phyloP scores from a whole-genome alignment of 441 rosid species.

The Kokia cookei region DNA sequence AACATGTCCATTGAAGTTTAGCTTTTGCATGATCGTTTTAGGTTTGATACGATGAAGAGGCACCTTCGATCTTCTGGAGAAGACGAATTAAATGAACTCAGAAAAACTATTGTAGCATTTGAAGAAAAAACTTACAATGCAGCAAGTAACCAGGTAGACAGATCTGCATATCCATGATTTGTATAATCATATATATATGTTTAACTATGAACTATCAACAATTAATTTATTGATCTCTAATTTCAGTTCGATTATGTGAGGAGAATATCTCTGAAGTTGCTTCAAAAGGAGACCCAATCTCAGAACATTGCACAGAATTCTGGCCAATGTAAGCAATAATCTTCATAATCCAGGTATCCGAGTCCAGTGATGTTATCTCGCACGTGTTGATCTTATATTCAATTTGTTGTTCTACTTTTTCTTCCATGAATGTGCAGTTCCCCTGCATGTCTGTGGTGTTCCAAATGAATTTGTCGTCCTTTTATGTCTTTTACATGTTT shows the following conservation, averaged over 20 bases:
- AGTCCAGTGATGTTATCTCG: no score
- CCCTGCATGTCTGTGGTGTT: no score
- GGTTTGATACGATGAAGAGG: constrained; percentile 68
- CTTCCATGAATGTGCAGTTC: no score
- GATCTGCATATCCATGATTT: neutral
- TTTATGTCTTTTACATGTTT: no score
- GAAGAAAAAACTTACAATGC: constrained; percentile 56
- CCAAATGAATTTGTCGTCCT: no score
- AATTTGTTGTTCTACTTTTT: no score
- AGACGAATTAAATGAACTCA: constrained; percentile 54
- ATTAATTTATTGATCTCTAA: neutral
- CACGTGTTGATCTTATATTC: no score
- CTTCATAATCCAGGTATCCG: neutral
- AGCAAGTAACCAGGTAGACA: constrained; percentile 52
- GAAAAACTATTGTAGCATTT: constrained; percentile 51
- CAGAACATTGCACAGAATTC: neutral
- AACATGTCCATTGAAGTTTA: neutral
- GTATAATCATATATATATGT: neutral
- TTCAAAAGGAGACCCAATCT: neutral
- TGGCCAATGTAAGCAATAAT: neutral
- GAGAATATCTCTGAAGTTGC: neutral
- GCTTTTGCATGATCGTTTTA: constrained; percentile 12
- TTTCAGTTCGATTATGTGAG: constrained; percentile 28
- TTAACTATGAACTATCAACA: neutral
- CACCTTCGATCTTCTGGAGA: constrained; percentile 57